A percentile compares a stretch with the other conserved stretches of the same genome.
Evolutionary conservation across 768 basidiomycete species (phyloP).

Genomic region (Stropharia rugosoannulata): DNA sequence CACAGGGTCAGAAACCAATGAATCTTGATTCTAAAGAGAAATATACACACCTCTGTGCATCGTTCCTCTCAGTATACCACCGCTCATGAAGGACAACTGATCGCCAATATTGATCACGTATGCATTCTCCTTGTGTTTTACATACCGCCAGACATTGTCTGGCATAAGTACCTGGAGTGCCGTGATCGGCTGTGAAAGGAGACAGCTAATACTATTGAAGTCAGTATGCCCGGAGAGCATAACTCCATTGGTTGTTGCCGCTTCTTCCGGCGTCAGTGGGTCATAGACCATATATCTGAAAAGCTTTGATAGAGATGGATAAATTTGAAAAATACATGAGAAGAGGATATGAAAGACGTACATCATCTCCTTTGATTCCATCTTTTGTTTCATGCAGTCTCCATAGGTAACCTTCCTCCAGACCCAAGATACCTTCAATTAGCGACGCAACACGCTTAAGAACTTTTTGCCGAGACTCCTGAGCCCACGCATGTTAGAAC

Average conservation of each 20-base stretch:
- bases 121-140: constrained; percentile 29
- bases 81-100: constrained; percentile 33
- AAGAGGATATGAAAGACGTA: constrained; percentile 8
- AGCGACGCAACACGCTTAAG: constrained; percentile 26
- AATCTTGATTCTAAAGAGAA: neutral
- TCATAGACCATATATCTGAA: constrained; percentile 36
- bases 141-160: constrained; percentile 34
- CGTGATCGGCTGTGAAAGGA: constrained; percentile 32
- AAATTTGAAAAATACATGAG: neutral
- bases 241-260: constrained; percentile 29
- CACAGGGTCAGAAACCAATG: too few species aligned
- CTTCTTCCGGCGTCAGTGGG: constrained; percentile 28
- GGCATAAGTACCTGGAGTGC: constrained; percentile 35
- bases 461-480: constrained; percentile 29
- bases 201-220: constrained; percentile 31
- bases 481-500: neutral
- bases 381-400: constrained; percentile 24
- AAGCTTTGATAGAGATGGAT: constrained; percentile 15
- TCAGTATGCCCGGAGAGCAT: constrained; percentile 36
- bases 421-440: constrained; percentile 29
- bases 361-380: constrained; percentile 28
- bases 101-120: constrained; percentile 36
- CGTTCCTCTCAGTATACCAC: constrained; percentile 32
- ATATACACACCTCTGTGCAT: constrained; percentile 29
- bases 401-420: constrained; percentile 32